A percentile compares a stretch with the other conserved stretches of the same genome.
phyloP scores from a whole-genome alignment of 352 stramenopile species.

The Pythium rishiriense region DNA sequence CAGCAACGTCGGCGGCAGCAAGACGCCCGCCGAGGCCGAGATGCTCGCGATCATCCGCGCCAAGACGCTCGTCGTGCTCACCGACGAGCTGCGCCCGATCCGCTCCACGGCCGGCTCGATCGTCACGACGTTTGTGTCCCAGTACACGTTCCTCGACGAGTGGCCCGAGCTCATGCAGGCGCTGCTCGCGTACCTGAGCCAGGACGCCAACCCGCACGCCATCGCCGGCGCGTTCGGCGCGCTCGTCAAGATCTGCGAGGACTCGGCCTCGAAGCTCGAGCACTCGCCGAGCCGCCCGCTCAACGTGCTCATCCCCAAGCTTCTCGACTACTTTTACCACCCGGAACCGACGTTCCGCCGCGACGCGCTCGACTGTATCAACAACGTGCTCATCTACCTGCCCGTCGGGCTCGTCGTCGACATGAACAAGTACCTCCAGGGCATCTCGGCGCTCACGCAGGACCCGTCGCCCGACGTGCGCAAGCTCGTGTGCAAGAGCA shows the following conservation, averaged over 20 bases:
- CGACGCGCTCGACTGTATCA: constrained; percentile 88
- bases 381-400: constrained; percentile 90
- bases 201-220: constrained; percentile 57
- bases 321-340: constrained; percentile 90
- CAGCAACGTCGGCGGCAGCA: constrained; percentile 52
- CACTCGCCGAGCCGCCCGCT: constrained; percentile 86
- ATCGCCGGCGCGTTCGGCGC: constrained; percentile 84
- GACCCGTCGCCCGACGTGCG: constrained; percentile 81
- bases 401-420: constrained; percentile 86
- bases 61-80: constrained; percentile 69
- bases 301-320: constrained; percentile 85
- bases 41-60: constrained; percentile 81
- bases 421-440: constrained; percentile 89
- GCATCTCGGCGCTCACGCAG: constrained; percentile 86
- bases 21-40: constrained; percentile 60
- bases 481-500: constrained; percentile 90
- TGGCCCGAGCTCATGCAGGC: constrained; percentile 87
- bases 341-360: constrained; percentile 73
- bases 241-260: constrained; percentile 89
- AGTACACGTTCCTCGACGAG: constrained; percentile 87
- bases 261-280: constrained; percentile 88
- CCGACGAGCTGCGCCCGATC: constrained; percentile 64
- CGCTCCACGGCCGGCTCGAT: constrained; percentile 76
- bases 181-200: constrained; percentile 58
- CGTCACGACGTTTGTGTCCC: constrained; percentile 84